A percentile compares a stretch with the other conserved stretches of the same genome.
These are phyloP conservation scores for Helotiales sp. DNA, from an alignment of 2,329 filamentous ascomycete species.

Conservation along the genomic window DNA sequence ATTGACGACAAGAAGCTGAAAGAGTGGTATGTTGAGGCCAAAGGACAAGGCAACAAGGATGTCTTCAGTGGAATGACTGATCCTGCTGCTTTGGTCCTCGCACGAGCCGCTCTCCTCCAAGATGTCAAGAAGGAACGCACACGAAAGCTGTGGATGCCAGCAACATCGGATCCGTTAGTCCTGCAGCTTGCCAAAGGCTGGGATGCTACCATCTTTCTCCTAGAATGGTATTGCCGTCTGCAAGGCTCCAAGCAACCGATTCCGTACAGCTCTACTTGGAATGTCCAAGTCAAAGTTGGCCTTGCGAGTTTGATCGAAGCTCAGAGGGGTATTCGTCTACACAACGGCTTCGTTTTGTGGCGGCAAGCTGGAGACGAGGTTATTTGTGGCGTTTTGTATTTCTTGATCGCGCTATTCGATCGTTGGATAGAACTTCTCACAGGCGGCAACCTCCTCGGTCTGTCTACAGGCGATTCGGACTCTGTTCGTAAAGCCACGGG, in stretches of 20 bases:
- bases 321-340: slow-evolving; percentile 9
- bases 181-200: slow-evolving; percentile 8
- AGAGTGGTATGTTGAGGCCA: slow-evolving; percentile 12
- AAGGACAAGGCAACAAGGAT: slow-evolving; percentile 7
- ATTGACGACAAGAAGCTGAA: slow-evolving; percentile 15
- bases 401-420: slow-evolving; percentile 13
- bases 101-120: slow-evolving; percentile 6
- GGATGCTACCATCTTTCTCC: slow-evolving; percentile 13
- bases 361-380: slow-evolving; percentile 15
- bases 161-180: neutral
- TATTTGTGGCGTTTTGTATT: slow-evolving; percentile 14
- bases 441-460: slow-evolving; percentile 4
- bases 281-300: slow-evolving; percentile 17
- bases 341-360: slow-evolving; percentile 15
- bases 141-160: neutral
- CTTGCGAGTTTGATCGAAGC: slow-evolving; percentile 15
- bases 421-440: slow-evolving; percentile 10
- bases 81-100: slow-evolving; percentile 11
- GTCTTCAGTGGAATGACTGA: slow-evolving; percentile 13
- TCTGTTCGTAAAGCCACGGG: slow-evolving; percentile 4
- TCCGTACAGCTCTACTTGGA: slow-evolving; percentile 13
- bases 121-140: slow-evolving; percentile 11
- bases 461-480: neutral
- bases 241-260: slow-evolving; percentile 13
- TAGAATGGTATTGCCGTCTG: slow-evolving; percentile 17